These are phyloP conservation scores for Lojkania enalia DNA, from an alignment of 2,329 filamentous ascomycete species.

Conservation along the genomic window DNA sequence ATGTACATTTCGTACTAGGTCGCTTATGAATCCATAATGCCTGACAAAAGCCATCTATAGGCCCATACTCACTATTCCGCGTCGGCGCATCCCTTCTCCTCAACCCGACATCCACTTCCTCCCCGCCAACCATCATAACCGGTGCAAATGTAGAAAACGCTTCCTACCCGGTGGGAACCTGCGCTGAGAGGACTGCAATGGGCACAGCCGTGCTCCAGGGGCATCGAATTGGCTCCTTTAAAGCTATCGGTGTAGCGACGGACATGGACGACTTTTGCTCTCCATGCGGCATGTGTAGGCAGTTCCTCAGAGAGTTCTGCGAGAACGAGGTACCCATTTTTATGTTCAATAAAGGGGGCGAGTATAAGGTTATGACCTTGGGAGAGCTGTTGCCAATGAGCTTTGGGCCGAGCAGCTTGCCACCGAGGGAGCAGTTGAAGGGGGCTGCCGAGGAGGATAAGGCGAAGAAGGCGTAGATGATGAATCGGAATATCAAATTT, in stretches of 20 bases:
- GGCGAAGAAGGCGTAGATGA: background rate
- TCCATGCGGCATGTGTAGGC: slow-evolving; percentile 95
- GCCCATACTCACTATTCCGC: slow-evolving; percentile 87
- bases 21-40: too few relatives aligned
- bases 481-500: background rate
- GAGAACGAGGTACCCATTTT: slow-evolving; percentile 68
- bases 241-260: slow-evolving; percentile 82
- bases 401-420: slow-evolving; percentile 57
- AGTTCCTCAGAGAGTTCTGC: slow-evolving; percentile 65
- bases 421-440: slow-evolving; percentile 38
- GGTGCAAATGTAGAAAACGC: slow-evolving; percentile 87
- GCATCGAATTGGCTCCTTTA: slow-evolving; percentile 50
- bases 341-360: slow-evolving; percentile 86
- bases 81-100: slow-evolving; percentile 80
- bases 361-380: slow-evolving; percentile 70
- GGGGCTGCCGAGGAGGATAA: slow-evolving; percentile 24
- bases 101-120: slow-evolving; percentile 15
- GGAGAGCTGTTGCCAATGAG: slow-evolving; percentile 61
- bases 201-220: slow-evolving; percentile 72
- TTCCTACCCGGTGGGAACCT: slow-evolving; percentile 90
- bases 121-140: slow-evolving; percentile 53
- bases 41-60: too few relatives aligned
- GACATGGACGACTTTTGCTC: slow-evolving; percentile 60
- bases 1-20: too few relatives aligned
- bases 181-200: slow-evolving; percentile 86